phyloP scores from a whole-genome alignment of 1,139 yeast genomes.

The Debaryomyces subglobosus region DNA sequence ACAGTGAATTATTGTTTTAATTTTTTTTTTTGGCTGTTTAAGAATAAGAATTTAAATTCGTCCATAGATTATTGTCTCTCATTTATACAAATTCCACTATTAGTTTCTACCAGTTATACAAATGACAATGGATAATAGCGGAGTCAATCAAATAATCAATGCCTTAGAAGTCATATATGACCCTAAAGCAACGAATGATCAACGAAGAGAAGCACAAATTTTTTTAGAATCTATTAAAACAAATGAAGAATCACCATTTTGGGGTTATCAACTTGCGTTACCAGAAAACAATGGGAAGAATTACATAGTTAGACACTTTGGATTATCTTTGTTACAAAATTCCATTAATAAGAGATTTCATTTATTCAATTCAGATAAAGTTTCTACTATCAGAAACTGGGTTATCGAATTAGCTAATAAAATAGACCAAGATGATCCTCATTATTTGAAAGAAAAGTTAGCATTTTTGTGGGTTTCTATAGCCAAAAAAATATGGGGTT shows the following conservation, averaged over 20 bases:
- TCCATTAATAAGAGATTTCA: slow-evolving; percentile 62
- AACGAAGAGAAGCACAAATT: slow-evolving; percentile 67
- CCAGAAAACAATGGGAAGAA: slow-evolving; percentile 62
- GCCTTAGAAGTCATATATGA: slow-evolving; percentile 83
- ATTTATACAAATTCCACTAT: slow-evolving; percentile 2
- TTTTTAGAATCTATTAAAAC: slow-evolving; percentile 77
- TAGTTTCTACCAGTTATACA: background rate
- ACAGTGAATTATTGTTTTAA: background rate
- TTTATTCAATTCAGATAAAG: slow-evolving; percentile 63
- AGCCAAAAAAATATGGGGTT: slow-evolving; percentile 94
- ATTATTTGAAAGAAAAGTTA: slow-evolving; percentile 84
- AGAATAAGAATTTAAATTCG: background rate
- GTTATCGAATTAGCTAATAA: slow-evolving; percentile 73
- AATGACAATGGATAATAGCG: slow-evolving; percentile 62
- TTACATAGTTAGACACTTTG: slow-evolving; percentile 85
- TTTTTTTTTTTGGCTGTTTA: slow-evolving; percentile 4
- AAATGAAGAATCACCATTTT: slow-evolving; percentile 82
- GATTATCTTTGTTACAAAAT: slow-evolving; percentile 75
- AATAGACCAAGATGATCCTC: slow-evolving; percentile 71
- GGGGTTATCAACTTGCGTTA: slow-evolving; percentile 88
- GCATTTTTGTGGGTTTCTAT: slow-evolving; percentile 91
- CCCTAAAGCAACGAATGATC: slow-evolving; percentile 64
- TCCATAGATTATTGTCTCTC: slow-evolving; percentile 3
- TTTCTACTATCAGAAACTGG: slow-evolving; percentile 78
- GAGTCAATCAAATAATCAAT: slow-evolving; percentile 67